phyloP scores from a whole-genome alignment of 2,329 filamentous ascomycete species.

The Aspergillus proliferans region DNA sequence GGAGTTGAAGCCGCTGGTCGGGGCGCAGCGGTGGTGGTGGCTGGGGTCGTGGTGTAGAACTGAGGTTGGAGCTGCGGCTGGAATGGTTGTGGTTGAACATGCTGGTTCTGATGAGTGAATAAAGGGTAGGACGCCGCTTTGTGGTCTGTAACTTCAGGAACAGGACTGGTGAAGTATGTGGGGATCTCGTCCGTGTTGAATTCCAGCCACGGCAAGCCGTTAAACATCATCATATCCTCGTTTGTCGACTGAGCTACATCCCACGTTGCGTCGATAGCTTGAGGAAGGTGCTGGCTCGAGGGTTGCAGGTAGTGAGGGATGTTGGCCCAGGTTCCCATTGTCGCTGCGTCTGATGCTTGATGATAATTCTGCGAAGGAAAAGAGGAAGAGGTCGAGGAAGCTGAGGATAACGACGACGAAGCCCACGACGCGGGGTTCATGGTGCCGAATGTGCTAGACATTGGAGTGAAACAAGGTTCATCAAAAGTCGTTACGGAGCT shows the following conservation, averaged over 20 bases:
- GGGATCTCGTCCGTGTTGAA: background rate
- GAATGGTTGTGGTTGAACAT: background rate
- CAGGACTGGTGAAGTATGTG: too few species aligned
- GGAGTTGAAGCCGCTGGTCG: background rate
- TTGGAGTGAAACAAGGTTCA: background rate
- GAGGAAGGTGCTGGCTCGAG: background rate
- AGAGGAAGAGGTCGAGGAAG: background rate
- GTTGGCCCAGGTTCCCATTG: conserved; percentile 2
- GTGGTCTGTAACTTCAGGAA: background rate
- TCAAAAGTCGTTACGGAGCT: background rate
- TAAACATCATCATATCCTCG: background rate
- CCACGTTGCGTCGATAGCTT: background rate
- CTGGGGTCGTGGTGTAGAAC: background rate
- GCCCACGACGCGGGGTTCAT: background rate
- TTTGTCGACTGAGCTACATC: background rate
- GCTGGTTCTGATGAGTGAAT: background rate
- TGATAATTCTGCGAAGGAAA: background rate
- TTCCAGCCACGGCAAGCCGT: background rate
- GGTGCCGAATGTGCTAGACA: background rate
- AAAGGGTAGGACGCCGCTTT: background rate
- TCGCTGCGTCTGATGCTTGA: background rate
- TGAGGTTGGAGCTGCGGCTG: background rate
- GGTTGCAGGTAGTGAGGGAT: background rate
- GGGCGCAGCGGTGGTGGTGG: background rate
- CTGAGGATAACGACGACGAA: background rate